Evolutionary conservation across 2,329 filamentous ascomycete species (phyloP), one percentile per base, ranked within the genome.

Genomic region (Myrmaecium sp.): DNA sequence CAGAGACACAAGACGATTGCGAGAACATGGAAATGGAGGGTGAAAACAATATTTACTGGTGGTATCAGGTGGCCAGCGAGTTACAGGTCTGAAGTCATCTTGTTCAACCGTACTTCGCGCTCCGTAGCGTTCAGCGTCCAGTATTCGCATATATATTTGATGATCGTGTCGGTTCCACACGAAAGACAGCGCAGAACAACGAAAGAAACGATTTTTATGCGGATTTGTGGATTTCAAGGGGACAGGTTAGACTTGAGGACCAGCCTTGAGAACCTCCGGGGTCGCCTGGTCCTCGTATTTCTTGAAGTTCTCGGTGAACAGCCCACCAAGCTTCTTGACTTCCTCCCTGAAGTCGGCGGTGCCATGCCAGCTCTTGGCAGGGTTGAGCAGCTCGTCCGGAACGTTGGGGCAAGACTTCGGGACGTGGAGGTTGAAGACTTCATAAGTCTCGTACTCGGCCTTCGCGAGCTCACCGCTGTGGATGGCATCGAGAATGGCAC

Each of bases 221-320:
- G n/a, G n/a, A n/a, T n/a, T n/a, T n/a, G n/a, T n/a, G n/a, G n/a
- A n/a, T n/a, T n/a, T n/a, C n/a, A n/a, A n/a, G n/a, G n/a, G n/a
- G n/a, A n/a, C n/a, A n/a, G n/a, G n/a, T 13, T 31, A 31, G n/a
- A 39, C 27, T 13, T 38, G 29, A 14, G 57, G 58, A 25, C 54
- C 59, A 22, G 56, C 55, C 33, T 57, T 54, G 33, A 60, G 38
- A 18, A 62, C 58, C 28, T 58, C 55, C 4, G 38, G 23, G 9
- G 48, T 53, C 6, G 83, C 82, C 55, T 92, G 72, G 41, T 73
- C 74, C 44, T 74, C 66, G 62, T 92, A 94, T 67, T 94, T 93
- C 64, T 82, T 73, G 62, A 98, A 98, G 70, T 98, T 98, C 60
- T 94, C 81, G 47, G 75, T 71, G 67, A 98, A 98, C 36, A 95